phyloP scores from a whole-genome alignment of 345 rosid genomes.

The Gossypium herbaceum region DNA sequence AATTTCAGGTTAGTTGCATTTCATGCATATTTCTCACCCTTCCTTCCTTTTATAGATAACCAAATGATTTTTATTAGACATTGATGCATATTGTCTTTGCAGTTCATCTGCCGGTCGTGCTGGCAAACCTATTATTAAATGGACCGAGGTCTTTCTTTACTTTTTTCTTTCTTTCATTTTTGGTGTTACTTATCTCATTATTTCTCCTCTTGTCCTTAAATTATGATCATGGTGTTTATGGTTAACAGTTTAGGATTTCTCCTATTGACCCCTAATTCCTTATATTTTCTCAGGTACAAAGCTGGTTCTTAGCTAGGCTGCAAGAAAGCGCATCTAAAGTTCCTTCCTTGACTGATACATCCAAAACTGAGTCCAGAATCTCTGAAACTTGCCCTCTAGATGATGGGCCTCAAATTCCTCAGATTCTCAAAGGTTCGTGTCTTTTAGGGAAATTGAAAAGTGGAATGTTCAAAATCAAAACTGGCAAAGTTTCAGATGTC shows the following conservation, averaged over 20 bases:
- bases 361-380: constrained; percentile 25
- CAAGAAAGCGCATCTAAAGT: constrained; percentile 28
- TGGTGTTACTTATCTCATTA: not conserved
- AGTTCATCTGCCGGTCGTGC: constrained; percentile 64
- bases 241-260: not conserved
- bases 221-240: not conserved
- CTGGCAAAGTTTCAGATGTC: not conserved
- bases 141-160: constrained; percentile 50
- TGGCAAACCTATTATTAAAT: constrained; percentile 58
- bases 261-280: not conserved
- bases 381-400: constrained; percentile 25
- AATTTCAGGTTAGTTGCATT: constrained; percentile 45
- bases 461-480: not conserved
- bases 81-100: constrained; percentile 20
- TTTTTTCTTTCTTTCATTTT: not conserved
- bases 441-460: not conserved
- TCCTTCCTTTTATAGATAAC: not conserved
- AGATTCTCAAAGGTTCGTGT: constrained; percentile 35
- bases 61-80: not conserved
- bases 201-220: not conserved
- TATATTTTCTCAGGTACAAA: constrained; percentile 35
- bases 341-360: constrained; percentile 29
- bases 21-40: not conserved
- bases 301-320: constrained; percentile 40
- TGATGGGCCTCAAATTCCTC: constrained; percentile 28